Percentiles rank a stretch among this genome's conserved stretches.
Conservation (phyloP, 2,329 filamentous ascomycete species). For the Cryoendolithus antarcticus region DNA sequence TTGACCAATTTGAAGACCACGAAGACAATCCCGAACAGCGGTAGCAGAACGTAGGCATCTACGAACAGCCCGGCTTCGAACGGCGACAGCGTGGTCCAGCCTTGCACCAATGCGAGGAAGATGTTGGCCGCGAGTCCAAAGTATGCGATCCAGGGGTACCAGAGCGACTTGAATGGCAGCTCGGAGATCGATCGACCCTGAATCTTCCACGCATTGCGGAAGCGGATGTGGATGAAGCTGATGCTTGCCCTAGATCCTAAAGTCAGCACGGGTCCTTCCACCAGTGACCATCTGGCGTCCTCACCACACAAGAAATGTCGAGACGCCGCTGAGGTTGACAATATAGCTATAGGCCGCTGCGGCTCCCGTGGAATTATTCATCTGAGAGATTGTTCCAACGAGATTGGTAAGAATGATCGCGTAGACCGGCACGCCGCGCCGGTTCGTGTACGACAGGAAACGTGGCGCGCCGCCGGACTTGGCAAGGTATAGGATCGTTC, state of each 20-base stretch:
- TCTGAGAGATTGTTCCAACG: constrained; percentile 49
- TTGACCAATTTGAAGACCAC: constrained; percentile 35
- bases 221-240: constrained; percentile 58
- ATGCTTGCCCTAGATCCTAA: constrained; percentile 28
- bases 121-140: constrained; percentile 36
- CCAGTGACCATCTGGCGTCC: constrained; percentile 26
- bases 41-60: constrained; percentile 43
- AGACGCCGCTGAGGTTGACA: constrained; percentile 57
- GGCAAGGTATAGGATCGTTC: constrained; percentile 65
- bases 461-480: constrained; percentile 58
- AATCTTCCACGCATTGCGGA: constrained; percentile 49
- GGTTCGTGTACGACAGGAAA: constrained; percentile 56
- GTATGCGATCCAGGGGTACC: constrained; percentile 42
- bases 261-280: too few species aligned
- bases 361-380: constrained; percentile 58
- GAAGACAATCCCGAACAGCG: constrained; percentile 36
- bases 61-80: constrained; percentile 41
- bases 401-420: constrained; percentile 57
- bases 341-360: constrained; percentile 56
- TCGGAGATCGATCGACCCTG: constrained; percentile 43
- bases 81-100: constrained; percentile 41
- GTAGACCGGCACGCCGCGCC: constrained; percentile 47
- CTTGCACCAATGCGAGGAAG: constrained; percentile 40
- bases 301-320: constrained; percentile 58
- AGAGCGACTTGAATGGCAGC: constrained; percentile 35